Base-by-base conservation (phyloP, 805 yeast species). In the Candida verbasci region DNA sequence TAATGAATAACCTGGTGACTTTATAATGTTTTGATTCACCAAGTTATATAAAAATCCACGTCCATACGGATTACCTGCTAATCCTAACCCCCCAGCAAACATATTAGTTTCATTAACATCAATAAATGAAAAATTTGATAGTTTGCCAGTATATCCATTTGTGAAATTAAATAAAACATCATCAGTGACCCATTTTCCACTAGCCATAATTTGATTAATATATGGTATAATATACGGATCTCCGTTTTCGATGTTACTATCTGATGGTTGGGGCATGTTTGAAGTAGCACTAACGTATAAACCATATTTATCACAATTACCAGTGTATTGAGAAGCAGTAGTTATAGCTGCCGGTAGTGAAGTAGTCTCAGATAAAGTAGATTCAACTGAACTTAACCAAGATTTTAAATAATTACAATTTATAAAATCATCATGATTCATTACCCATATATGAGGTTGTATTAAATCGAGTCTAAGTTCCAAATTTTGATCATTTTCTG, bases 391-490 rank as follows among this genome's bases (percentile, higher is more conserved):
- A 10, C 36, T 20, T 39, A 43, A 48, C 59, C 58, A 58, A 1
- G 17, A 20, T 31, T 34, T 29, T 8, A 58, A 31, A 15, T 44
- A 46, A 9, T 37, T 29, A 41, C 71, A 66, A 27, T 48, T 47
- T 25, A 46, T 40, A 30, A 62, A 41, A 3, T 35, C 30, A 11
- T 52, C 35, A 5, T 51, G 56, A 37, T 61, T 49, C 45, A 65
- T 43, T 14, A 60, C 62, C 70, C 70, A 66, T 2, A 62, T 28
- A 12, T 65, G 63, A 5, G 66, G 65, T 45, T 60, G 71, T n/a
- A 56, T 16, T 15, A 55, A 21, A 43, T 65, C 72, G 24, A 62
- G 29, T 24, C 65, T 45, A 29, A 43, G 27, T 23, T 33, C 38
- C 6, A 43, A 14, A 3, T 23, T 16, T 16, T 34, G 29, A 6